A percentile compares a stretch with the other conserved stretches of the same genome.
Conservation (phyloP, 202 grass and related monocot species). For the Setaria italica region DNA sequence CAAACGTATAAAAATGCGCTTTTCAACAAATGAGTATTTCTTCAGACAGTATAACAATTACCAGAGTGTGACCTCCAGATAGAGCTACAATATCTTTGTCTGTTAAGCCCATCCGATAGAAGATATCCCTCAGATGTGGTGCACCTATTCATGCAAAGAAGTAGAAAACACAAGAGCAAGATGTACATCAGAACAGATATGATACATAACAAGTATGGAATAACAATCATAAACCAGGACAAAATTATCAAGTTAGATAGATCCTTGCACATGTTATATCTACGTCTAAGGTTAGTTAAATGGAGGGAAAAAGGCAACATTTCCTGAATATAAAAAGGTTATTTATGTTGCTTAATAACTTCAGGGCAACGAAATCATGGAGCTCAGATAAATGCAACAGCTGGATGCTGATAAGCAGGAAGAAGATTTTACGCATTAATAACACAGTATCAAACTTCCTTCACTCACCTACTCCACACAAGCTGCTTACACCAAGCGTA, state of each 20-base stretch:
- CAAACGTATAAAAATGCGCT: slow-evolving; percentile 10
- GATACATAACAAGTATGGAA: slow-evolving; percentile 5
- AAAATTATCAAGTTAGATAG: neutral
- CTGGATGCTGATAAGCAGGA: neutral
- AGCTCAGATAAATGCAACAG: neutral
- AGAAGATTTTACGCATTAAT: neutral
- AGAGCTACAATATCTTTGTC: slow-evolving; percentile 95
- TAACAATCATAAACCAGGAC: neutral
- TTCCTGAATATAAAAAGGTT: neutral
- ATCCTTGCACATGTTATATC: neutral
- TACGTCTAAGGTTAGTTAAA: slow-evolving; percentile 19
- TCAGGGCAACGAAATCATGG: neutral
- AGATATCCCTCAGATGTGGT: slow-evolving; percentile 86
- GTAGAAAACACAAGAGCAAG: neutral
- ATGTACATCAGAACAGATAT: slow-evolving; percentile 6
- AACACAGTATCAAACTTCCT: neutral
- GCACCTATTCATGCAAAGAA: slow-evolving; percentile 49
- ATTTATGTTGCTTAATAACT: slow-evolving; percentile 6
- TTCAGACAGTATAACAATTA: slow-evolving; percentile 45
- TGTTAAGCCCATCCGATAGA: slow-evolving; percentile 85
- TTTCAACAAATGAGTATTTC: neutral
- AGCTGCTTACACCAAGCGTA: neutral
- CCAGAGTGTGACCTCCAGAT: slow-evolving; percentile 86
- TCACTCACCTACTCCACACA: neutral
- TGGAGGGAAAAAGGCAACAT: neutral